A percentile compares a stretch with the other conserved stretches of the same genome.
Conservation (phyloP, 441 rosid species). For the Gossypium davidsonii region DNA sequence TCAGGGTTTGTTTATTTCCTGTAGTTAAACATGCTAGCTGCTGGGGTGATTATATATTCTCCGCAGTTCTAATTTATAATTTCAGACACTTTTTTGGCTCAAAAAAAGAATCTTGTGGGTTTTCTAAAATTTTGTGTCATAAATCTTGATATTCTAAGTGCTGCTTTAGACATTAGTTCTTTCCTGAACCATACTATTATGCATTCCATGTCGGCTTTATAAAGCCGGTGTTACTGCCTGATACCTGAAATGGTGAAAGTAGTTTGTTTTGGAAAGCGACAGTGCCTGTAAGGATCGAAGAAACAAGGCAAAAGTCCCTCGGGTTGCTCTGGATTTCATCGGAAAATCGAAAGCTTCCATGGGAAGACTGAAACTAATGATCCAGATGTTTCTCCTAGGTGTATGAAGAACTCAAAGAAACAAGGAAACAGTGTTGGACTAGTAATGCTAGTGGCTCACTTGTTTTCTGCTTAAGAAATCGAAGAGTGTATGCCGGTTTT, state of each 20-base stretch:
- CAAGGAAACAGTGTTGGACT: neutral
- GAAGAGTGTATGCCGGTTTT: conserved; percentile 3
- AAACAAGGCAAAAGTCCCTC: neutral
- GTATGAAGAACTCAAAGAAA: conserved; percentile 2
- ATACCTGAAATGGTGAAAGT: conserved; percentile 28
- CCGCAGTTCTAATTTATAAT: conserved; percentile 9
- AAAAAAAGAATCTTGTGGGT: neutral
- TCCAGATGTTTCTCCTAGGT: neutral
- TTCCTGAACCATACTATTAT: conserved; percentile 11
- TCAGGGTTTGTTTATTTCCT: neutral
- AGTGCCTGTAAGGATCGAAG: neutral
- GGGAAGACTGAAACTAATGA: conserved; percentile 6
- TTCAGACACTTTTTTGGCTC: neutral
- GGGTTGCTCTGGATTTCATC: neutral
- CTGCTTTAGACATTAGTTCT: neutral
- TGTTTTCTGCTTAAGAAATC: neutral
- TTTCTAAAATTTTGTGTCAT: neutral
- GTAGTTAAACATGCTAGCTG: neutral
- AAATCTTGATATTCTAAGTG: no score
- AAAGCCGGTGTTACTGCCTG: conserved; percentile 11
- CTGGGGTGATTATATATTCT: no score
- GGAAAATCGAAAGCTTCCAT: neutral
- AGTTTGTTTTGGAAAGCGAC: neutral
- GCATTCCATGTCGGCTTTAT: conserved; percentile 20
- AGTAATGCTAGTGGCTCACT: neutral